Base-by-base conservation (phyloP, 2,329 filamentous ascomycete species). In the Trichoderma simmonsii region DNA sequence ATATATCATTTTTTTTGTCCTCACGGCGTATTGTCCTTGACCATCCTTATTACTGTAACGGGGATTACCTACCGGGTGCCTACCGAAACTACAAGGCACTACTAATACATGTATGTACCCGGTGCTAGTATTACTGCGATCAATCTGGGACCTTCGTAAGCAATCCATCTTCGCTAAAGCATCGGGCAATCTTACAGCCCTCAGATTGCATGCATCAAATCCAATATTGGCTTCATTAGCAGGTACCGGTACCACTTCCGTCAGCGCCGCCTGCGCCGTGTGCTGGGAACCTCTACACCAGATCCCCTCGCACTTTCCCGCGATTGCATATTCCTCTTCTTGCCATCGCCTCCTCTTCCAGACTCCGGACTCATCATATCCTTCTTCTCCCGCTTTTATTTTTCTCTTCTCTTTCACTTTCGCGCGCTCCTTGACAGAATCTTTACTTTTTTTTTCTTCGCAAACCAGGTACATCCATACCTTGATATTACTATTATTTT, bases 391-490 rank as follows among this genome's bases (percentile, higher is more conserved):
- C 5, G 26, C 30, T 60, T 34, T 43, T 51, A 32, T 28, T 26
- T 60, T n/a, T 24, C 26, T 18, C 26, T 28, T 26, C 26, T 57
- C 32, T 39, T 54, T 57, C n/a, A 21, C 56, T 39, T 71, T 51
- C 66, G 21, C 65, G 24, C 63, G 18, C 54, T 66, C 57, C 70
- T 67, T 67, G 21, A 32, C 39, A 21, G 60, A 56, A 57, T 43
- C 59, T 39, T 68, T 51, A 6, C 28, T 28, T 36, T 60, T 66
- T 36, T 34, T 36, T 60, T 56, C 39, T 66, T 68, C 70, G 74
- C 70, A 71, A 61, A 36, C 39, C 34, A 21, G 39, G n/a, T 21
- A 43, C 34, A 68, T 59, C 18, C 26, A 54, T 65, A 65, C 11
- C 57, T 48, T 30, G 34, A 28, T 36, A 39, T 68, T 48, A 18